These are phyloP conservation scores for Neopestalotiopsis clavispora DNA, from an alignment of 2,329 filamentous ascomycete species.

Conservation along the genomic window DNA sequence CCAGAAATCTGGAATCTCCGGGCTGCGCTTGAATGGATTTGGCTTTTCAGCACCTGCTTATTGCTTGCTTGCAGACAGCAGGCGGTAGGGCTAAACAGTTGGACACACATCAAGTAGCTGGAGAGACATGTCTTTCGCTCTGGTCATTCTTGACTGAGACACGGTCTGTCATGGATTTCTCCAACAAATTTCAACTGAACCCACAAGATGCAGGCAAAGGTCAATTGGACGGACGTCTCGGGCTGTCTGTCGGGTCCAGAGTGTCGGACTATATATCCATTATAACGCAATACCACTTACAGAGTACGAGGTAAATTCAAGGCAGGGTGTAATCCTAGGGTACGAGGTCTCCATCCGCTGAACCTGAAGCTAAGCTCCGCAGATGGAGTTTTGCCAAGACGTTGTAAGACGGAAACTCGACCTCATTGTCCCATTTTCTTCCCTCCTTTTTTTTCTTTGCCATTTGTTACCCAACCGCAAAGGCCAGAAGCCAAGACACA, in stretches of 20 bases:
- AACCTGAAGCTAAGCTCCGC: background rate
- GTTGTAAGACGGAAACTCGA: background rate
- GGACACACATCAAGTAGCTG: background rate
- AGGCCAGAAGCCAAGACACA: background rate
- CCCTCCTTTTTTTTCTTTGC: constrained; percentile 3
- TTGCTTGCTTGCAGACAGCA: too few species aligned
- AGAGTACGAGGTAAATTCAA: background rate
- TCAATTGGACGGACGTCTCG: background rate
- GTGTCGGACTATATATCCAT: background rate
- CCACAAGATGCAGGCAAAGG: background rate
- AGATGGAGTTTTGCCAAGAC: constrained; percentile 1
- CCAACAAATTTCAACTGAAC: background rate
- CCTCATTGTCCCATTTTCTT: background rate
- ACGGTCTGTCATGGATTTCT: background rate
- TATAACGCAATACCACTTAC: too few species aligned
- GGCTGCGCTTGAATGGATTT: background rate
- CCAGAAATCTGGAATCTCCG: background rate
- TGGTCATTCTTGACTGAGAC: background rate
- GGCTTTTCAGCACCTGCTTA: background rate
- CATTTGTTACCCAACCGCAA: background rate
- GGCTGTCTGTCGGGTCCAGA: background rate
- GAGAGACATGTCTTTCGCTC: background rate
- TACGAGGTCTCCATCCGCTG: background rate
- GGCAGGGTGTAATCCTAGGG: background rate
- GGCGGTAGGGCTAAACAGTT: background rate